Conservation (phyloP, 805 yeast species). For the Lachancea nothofagi region DNA sequence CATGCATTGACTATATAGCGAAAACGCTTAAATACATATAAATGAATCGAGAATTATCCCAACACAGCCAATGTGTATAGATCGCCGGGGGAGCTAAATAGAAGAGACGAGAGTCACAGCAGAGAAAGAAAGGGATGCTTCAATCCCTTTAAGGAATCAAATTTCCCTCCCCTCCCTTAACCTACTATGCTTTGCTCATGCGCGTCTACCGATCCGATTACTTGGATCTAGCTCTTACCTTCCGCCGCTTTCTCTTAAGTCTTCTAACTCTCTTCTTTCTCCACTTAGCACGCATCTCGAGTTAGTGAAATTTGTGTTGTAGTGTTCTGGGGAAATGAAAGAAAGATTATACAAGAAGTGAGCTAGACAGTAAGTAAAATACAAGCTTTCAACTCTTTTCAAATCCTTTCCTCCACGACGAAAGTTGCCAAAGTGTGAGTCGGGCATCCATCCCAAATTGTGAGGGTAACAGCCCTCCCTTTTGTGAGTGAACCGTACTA, state of each 20-base stretch:
- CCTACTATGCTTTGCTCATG: constrained; percentile 1
- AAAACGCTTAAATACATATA: constrained; percentile 5
- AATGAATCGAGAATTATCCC: constrained; percentile 4
- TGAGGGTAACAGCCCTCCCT: constrained; percentile 5
- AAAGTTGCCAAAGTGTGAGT: constrained; percentile 7
- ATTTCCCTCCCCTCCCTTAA: neutral
- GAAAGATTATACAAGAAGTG: constrained; percentile 2
- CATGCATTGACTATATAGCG: constrained; percentile 9
- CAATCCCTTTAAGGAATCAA: neutral
- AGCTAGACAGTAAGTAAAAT: neutral
- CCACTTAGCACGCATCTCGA: constrained; percentile 92
- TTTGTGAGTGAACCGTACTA: neutral
- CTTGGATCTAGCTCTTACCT: constrained; percentile 99
- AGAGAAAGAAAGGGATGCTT: neutral
- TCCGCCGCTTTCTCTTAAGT: constrained; percentile 99
- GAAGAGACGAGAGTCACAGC: neutral
- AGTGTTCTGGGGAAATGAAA: constrained; percentile 9
- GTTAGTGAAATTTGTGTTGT: constrained; percentile 22
- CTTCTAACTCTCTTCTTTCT: constrained; percentile 99
- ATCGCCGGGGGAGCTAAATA: constrained; percentile 4
- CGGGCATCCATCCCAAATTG: constrained; percentile 2
- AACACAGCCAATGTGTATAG: constrained; percentile 7
- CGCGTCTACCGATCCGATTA: constrained; percentile 47
- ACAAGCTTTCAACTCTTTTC: constrained; percentile 5
- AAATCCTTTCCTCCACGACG: constrained; percentile 8